Evolutionary conservation across 345 rosid genomes (phyloP), one percentile per base, ranked within the genome.

Genomic region (Cardamine chenopodiifolia): DNA sequence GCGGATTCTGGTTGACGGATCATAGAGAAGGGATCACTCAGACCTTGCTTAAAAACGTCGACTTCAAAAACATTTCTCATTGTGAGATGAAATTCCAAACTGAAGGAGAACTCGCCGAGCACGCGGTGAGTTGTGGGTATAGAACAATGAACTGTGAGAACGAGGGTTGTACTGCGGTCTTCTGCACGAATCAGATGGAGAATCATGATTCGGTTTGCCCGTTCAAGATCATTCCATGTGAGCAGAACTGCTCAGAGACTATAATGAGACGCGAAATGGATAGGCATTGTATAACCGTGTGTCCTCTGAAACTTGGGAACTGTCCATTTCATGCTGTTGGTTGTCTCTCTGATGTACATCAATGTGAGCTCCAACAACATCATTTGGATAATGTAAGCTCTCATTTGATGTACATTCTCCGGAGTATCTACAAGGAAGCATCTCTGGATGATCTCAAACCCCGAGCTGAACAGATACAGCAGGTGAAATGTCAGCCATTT

Each of bases 211-310:
- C 80, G 4, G 52, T 64, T 66, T 95, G 99, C 63, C 91, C 96
- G 47, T 95, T 88, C 59, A 95, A 95, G 86, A 80, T 92, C 29
- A 83, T 95, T 25, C 91, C 78, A 1, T 95, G 97, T 13, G 99
- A 92, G 72, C 99, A 91, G 64, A 83, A 82, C 34, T 92, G 99
- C 75, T 74, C 86, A 2, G 85, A 79, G 22, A 60, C 64, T 67
- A 78, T 91, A 61, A 85, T 90, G 96, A 85, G 97, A 72, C 93
- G 88, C 0, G 93, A 85, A 18, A 91, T 91, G 99, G 97, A 91
- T 74, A 75, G 90, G 70, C 99, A 91, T 75, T 91, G 99, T 78
- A 89, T 95, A 26, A 95, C 97, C 4, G 81, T 83, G 12, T 94
- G 97, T 76, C 87, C 86, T 8, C 89, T 91, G 97, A 95, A 90